Percentiles rank a stretch among this genome's conserved stretches.
Evolutionary conservation across 2,329 filamentous ascomycete genomes (phyloP).

Genomic region (Pseudogymnoascus sp.): DNA sequence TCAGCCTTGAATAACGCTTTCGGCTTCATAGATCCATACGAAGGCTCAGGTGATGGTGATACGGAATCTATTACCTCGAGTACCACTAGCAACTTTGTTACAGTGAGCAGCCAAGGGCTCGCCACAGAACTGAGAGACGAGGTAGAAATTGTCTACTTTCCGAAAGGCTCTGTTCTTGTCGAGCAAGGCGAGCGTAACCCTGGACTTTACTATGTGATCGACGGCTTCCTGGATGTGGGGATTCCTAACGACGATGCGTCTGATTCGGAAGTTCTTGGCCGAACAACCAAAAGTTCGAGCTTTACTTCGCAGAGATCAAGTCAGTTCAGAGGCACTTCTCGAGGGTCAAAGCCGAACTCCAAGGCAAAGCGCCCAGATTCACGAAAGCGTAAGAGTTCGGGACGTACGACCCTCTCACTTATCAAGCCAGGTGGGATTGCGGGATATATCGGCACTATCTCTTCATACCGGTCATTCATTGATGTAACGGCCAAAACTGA

Average conservation of each 20-base stretch:
- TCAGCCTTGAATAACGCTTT: slow-evolving; percentile 79
- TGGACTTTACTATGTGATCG: slow-evolving; percentile 93
- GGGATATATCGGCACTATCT: slow-evolving; percentile 89
- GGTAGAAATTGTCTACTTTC: slow-evolving; percentile 95
- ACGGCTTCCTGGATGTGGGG: slow-evolving; percentile 91
- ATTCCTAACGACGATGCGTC: slow-evolving; percentile 53
- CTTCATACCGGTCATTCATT: slow-evolving; percentile 91
- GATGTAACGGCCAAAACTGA: slow-evolving; percentile 97
- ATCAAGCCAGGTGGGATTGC: slow-evolving; percentile 93
- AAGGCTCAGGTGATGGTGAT: slow-evolving; percentile 70
- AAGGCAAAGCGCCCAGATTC: slow-evolving; percentile 30
- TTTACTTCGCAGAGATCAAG: slow-evolving; percentile 27
- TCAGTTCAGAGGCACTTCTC: slow-evolving; percentile 35
- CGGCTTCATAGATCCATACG: slow-evolving; percentile 80
- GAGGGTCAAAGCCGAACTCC: slow-evolving; percentile 19
- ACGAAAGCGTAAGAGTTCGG: slow-evolving; percentile 40
- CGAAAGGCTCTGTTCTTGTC: slow-evolving; percentile 85
- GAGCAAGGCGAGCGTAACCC: slow-evolving; percentile 97
- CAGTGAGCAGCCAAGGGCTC: slow-evolving; percentile 54
- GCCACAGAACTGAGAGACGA: slow-evolving; percentile 81
- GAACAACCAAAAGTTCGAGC: slow-evolving; percentile 13
- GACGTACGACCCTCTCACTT: slow-evolving; percentile 70
- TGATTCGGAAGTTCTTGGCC: slow-evolving; percentile 25
- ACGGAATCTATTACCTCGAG: slow-evolving; percentile 76
- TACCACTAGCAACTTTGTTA: slow-evolving; percentile 51